Evolutionary conservation across 1,139 yeast species (phyloP).

Genomic region (Yamadazyma spencermartinsiae): DNA sequence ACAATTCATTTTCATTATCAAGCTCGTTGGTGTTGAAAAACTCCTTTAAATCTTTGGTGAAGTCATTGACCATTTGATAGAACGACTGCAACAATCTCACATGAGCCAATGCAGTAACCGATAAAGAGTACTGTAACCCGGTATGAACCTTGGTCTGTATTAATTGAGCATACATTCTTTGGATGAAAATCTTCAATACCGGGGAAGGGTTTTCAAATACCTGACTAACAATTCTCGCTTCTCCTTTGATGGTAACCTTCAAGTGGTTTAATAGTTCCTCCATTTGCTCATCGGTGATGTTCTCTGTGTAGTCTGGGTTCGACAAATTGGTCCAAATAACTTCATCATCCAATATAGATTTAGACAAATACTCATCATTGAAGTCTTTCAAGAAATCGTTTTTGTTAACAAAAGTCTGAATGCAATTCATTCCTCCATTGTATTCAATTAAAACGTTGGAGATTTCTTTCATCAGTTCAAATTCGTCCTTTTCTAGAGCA

Average conservation of each 20-base stretch:
- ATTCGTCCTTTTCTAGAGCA: slow-evolving; percentile 58
- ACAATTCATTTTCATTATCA: slow-evolving; percentile 46
- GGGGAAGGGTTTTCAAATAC: slow-evolving; percentile 69
- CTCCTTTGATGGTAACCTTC: slow-evolving; percentile 55
- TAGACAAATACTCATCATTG: slow-evolving; percentile 35
- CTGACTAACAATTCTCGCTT: slow-evolving; percentile 69
- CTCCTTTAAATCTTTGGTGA: slow-evolving; percentile 67
- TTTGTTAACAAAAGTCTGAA: slow-evolving; percentile 79
- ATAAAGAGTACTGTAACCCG: slow-evolving; percentile 62
- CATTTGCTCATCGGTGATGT: slow-evolving; percentile 34
- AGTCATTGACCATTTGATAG: slow-evolving; percentile 59
- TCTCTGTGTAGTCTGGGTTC: slow-evolving; percentile 36
- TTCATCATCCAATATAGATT: slow-evolving; percentile 38
- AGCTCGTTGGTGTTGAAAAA: slow-evolving; percentile 50
- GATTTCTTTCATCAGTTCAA: slow-evolving; percentile 72
- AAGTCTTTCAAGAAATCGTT: slow-evolving; percentile 63
- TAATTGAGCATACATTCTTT: slow-evolving; percentile 76
- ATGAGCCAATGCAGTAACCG: slow-evolving; percentile 70
- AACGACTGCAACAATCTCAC: slow-evolving; percentile 73
- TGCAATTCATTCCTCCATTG: slow-evolving; percentile 83
- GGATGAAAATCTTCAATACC: slow-evolving; percentile 70
- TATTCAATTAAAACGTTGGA: slow-evolving; percentile 78
- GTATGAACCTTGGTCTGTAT: slow-evolving; percentile 67
- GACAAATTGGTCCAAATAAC: slow-evolving; percentile 36
- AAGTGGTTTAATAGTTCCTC: slow-evolving; percentile 35